phyloP scores from a whole-genome alignment of 441 rosid species.

The Viola pubescens region DNA sequence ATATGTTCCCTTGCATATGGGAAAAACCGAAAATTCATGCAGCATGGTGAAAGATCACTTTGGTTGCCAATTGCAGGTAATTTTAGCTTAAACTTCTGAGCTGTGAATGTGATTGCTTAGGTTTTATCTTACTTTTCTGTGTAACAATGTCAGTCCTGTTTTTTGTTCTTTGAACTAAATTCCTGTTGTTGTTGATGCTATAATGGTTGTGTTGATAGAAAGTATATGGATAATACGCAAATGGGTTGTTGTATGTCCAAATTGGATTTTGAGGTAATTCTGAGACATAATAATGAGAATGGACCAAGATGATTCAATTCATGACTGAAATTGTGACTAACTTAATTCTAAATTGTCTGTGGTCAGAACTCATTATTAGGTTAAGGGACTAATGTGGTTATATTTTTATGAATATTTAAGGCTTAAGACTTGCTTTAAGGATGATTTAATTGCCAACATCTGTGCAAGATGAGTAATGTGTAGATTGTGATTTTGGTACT shows the following conservation, averaged over 20 bases:
- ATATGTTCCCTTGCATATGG: constrained; percentile 81
- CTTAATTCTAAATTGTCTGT: neutral
- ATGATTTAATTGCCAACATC: neutral
- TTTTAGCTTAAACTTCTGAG: neutral
- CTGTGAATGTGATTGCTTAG: neutral
- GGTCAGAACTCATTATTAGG: neutral
- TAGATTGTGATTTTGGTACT: constrained; percentile 5
- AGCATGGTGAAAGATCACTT: constrained; percentile 62
- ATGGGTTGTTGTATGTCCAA: neutral
- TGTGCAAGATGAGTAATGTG: neutral
- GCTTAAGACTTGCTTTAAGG: no score
- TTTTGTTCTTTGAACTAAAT: neutral
- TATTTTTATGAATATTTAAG: no score
- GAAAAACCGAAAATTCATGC: constrained; percentile 68
- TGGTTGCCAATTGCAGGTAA: constrained; percentile 78
- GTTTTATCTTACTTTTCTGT: neutral
- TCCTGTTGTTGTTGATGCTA: neutral
- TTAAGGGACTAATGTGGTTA: no score
- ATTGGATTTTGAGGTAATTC: neutral
- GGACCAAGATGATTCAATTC: neutral
- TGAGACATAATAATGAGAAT: neutral
- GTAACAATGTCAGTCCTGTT: neutral
- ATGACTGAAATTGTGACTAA: neutral
- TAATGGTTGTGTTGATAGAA: no score
- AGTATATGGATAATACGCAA: no score